phyloP scores from a whole-genome alignment of 1,284 basidiomycete genomes.

The Ganoderma meredithae region DNA sequence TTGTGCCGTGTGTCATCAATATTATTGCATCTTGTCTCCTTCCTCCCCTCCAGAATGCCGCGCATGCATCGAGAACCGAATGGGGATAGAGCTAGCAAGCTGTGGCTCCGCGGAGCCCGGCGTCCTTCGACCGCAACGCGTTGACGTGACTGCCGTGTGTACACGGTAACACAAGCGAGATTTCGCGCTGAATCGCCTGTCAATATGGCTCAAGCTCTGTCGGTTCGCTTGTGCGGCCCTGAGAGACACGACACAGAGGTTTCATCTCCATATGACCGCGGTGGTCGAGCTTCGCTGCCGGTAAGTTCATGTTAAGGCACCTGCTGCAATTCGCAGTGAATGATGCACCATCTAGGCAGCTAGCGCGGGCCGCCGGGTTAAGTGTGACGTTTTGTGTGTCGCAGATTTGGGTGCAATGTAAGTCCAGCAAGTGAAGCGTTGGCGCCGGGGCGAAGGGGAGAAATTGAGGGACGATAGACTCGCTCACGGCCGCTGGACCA shows the following conservation, averaged over 20 bases:
- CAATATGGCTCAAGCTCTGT: neutral
- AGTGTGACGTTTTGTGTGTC: neutral
- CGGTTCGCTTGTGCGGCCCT: neutral
- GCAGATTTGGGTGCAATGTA: neutral
- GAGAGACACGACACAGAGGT: neutral
- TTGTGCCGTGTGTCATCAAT: slow-evolving; percentile 7
- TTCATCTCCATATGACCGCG: neutral
- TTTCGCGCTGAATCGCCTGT: neutral
- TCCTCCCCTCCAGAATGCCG: too few species aligned
- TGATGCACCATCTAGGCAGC: slow-evolving; percentile 8
- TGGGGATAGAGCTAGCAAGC: neutral
- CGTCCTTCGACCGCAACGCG: neutral
- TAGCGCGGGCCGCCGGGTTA: neutral
- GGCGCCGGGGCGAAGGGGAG: neutral
- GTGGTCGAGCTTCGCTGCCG: neutral
- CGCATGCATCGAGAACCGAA: neutral
- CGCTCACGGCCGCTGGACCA: neutral
- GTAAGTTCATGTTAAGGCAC: slow-evolving; percentile 1
- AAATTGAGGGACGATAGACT: neutral
- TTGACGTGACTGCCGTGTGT: neutral
- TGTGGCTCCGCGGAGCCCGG: neutral
- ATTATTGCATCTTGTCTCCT: neutral
- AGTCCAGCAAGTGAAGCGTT: slow-evolving; percentile 1
- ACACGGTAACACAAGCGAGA: neutral
- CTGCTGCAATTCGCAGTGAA: neutral